phyloP scores from a whole-genome alignment of 176 grass and related monocot genomes.

The Oryza meyeriana region DNA sequence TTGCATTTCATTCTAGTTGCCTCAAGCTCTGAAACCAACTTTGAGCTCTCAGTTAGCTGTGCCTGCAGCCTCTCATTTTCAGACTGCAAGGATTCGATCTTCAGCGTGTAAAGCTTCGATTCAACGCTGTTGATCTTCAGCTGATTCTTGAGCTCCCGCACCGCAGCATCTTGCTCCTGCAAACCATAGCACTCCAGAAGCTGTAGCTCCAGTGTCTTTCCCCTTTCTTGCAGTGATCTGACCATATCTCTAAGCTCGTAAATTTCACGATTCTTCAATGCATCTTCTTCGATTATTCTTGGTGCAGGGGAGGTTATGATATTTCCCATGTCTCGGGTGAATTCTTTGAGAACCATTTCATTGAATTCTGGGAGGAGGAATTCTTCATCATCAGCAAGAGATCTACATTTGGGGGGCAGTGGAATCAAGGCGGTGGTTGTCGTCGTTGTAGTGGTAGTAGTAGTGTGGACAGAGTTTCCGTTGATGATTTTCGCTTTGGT shows the following conservation, averaged over 20 bases:
- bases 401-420: slow-evolving; percentile 54
- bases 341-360: slow-evolving; percentile 67
- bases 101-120: slow-evolving; percentile 70
- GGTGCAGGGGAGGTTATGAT: slow-evolving; percentile 17
- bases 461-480: slow-evolving; percentile 53
- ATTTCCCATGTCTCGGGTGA: slow-evolving; percentile 40
- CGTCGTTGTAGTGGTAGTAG: slow-evolving; percentile 36
- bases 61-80: slow-evolving; percentile 67
- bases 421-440: slow-evolving; percentile 38
- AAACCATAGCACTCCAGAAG: slow-evolving; percentile 57
- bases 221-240: slow-evolving; percentile 72
- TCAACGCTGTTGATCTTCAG: slow-evolving; percentile 74
- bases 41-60: slow-evolving; percentile 52
- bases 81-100: slow-evolving; percentile 71
- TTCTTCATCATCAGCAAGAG: slow-evolving; percentile 55
- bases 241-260: slow-evolving; percentile 75
- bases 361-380: slow-evolving; percentile 82
- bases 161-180: slow-evolving; percentile 63
- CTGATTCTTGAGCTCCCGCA: slow-evolving; percentile 86
- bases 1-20: slow-evolving; percentile 53
- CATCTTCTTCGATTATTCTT: slow-evolving; percentile 42
- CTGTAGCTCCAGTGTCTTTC: slow-evolving; percentile 72
- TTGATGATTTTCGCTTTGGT: slow-evolving; percentile 51
- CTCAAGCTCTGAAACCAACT: slow-evolving; percentile 54
- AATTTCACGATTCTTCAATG: slow-evolving; percentile 56